Evolutionary conservation across 176 grass and related monocot genomes (phyloP).

Genomic region (Triticum urartu): DNA sequence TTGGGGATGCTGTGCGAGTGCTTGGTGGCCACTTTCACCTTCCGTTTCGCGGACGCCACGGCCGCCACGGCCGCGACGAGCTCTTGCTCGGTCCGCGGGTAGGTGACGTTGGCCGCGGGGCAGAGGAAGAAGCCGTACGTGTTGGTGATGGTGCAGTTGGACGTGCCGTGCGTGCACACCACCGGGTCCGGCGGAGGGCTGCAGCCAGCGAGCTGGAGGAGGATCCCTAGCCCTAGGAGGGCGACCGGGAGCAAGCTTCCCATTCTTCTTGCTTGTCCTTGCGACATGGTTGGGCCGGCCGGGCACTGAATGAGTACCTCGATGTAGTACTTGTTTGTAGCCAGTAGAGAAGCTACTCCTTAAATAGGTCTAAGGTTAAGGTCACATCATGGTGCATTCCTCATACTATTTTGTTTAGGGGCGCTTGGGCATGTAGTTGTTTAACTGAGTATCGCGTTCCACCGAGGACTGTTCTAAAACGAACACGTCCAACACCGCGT

Average conservation of each 20-base stretch:
- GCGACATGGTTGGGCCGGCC: background rate
- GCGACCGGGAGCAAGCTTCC: background rate
- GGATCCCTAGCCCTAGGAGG: background rate
- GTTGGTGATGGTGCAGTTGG: constrained; percentile 56
- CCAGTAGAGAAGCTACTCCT: too few species aligned
- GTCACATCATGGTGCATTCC: too few species aligned
- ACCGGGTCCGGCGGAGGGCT: constrained; percentile 29
- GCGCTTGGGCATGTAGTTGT: too few species aligned
- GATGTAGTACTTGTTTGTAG: background rate
- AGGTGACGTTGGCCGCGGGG: constrained; percentile 27
- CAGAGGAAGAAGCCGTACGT: constrained; percentile 55
- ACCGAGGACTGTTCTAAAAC: too few species aligned
- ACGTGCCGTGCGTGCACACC: constrained; percentile 20
- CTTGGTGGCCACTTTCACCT: constrained; percentile 52
- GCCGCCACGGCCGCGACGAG: constrained; percentile 39
- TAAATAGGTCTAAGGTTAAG: too few species aligned
- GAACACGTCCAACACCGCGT: too few species aligned
- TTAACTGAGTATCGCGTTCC: too few species aligned
- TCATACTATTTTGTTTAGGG: too few species aligned
- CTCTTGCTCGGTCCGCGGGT: constrained; percentile 47
- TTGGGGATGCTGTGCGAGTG: constrained; percentile 67
- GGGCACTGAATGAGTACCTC: background rate
- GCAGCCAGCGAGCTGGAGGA: background rate
- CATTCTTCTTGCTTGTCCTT: background rate
- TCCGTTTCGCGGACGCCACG: background rate